A percentile compares a stretch with the other conserved stretches of the same genome.
These are phyloP conservation scores for Gynandropsis gynandra DNA, from an alignment of 345 rosid species.

Conservation along the genomic window DNA sequence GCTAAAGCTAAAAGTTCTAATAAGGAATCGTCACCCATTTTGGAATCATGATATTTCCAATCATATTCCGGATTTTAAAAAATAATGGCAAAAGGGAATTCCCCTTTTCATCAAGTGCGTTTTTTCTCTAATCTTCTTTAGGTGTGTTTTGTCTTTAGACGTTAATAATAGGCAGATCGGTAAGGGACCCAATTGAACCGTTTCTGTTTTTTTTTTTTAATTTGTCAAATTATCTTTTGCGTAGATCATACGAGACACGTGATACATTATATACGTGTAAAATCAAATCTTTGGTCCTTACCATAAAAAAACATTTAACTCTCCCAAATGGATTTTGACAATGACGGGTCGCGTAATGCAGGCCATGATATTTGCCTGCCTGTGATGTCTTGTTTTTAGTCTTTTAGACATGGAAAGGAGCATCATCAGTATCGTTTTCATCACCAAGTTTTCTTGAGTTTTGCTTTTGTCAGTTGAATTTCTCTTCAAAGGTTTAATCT, in stretches of 20 bases:
- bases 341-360: too few species aligned
- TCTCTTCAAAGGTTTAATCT: slow-evolving; percentile 24
- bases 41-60: too few species aligned
- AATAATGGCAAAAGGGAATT: background rate
- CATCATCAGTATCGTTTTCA: slow-evolving; percentile 15
- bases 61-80: too few species aligned
- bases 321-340: background rate
- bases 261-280: background rate
- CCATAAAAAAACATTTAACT: background rate
- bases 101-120: background rate
- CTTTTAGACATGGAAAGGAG: slow-evolving; percentile 9
- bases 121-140: background rate
- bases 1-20: too few species aligned
- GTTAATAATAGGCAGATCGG: background rate
- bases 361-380: slow-evolving; percentile 17
- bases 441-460: slow-evolving; percentile 17
- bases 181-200: slow-evolving; percentile 26
- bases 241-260: background rate
- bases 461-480: slow-evolving; percentile 1
- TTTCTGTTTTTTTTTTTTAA: slow-evolving; percentile 18
- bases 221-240: too few species aligned
- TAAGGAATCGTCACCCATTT: too few species aligned
- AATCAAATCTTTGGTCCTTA: too few species aligned
- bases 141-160: background rate
- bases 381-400: slow-evolving; percentile 17